Conservation (phyloP, 345 rosid species). For the Bruguiera parviflora region DNA sequence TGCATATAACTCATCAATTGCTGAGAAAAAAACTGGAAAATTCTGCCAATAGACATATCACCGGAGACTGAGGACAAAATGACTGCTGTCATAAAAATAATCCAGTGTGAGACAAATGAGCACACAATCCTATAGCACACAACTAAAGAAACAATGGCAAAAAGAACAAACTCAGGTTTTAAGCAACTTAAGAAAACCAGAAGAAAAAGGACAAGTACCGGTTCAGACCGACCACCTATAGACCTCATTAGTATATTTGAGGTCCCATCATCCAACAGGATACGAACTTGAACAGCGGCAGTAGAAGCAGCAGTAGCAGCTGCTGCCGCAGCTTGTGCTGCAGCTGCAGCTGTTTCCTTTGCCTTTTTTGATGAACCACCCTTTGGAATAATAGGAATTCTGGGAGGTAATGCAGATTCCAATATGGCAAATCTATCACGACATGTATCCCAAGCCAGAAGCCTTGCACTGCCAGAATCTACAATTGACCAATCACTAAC, state of each 20-base stretch:
- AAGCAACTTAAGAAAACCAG: constrained; percentile 11
- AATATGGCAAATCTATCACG: constrained; percentile 89
- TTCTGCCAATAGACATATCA: no score
- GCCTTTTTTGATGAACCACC: constrained; percentile 90
- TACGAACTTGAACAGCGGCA: constrained; percentile 96
- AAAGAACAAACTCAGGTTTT: not conserved
- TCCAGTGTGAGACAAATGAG: no score
- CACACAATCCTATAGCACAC: not conserved
- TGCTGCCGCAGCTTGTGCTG: constrained; percentile 94
- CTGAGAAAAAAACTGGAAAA: no score
- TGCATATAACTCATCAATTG: no score
- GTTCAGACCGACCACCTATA: constrained; percentile 85
- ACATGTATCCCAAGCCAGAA: constrained; percentile 96
- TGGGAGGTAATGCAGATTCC: constrained; percentile 77
- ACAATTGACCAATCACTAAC: constrained; percentile 94
- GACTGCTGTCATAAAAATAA: no score
- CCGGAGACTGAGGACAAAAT: no score
- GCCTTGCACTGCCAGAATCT: constrained; percentile 97
- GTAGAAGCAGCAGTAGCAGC: constrained; percentile 94
- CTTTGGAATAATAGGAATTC: constrained; percentile 82
- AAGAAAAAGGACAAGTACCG: constrained; percentile 49
- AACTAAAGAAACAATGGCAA: not conserved
- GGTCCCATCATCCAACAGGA: constrained; percentile 97
- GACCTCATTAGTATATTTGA: constrained; percentile 96
- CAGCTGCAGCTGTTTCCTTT: constrained; percentile 96